A percentile compares a stretch with the other conserved stretches of the same genome.
These are phyloP conservation scores for Immersiporthe knoxdaviesiana DNA, from an alignment of 2,329 filamentous ascomycete genomes.

Conservation along the genomic window DNA sequence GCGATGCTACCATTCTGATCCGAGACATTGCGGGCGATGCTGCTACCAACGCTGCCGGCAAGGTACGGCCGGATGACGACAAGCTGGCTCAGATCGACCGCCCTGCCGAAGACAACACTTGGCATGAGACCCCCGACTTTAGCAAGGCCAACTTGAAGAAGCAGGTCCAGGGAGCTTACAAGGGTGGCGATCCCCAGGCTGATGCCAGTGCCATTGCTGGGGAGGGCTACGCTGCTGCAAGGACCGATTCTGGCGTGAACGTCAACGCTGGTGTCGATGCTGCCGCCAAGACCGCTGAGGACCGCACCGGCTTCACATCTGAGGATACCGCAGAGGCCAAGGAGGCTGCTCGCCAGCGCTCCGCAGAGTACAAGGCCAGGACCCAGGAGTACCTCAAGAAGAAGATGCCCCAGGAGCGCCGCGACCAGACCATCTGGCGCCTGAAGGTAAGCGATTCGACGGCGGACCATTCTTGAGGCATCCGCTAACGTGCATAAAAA, in stretches of 20 bases:
- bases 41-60: conserved; percentile 75
- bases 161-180: conserved; percentile 67
- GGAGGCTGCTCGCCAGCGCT: conserved; percentile 47
- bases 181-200: conserved; percentile 53
- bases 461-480: background rate
- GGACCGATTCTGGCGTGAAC: conserved; percentile 50
- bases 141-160: conserved; percentile 70
- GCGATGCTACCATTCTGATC: conserved; percentile 77
- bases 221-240: conserved; percentile 59
- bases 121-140: conserved; percentile 85
- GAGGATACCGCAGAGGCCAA: conserved; percentile 63
- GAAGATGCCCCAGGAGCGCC: conserved; percentile 91
- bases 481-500: background rate
- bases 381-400: conserved; percentile 75
- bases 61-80: conserved; percentile 78
- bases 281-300: conserved; percentile 50
- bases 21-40: conserved; percentile 93
- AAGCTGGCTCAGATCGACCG: conserved; percentile 75
- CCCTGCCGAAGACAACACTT: conserved; percentile 89
- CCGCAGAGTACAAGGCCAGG: conserved; percentile 43
- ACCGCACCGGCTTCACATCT: conserved; percentile 65
- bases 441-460: conserved; percentile 55
- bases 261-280: conserved; percentile 51
- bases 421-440: conserved; percentile 88
- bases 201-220: conserved; percentile 65